Evolutionary conservation across 2,329 filamentous ascomycete genomes (phyloP).

Genomic region (Penicillium sp.): DNA sequence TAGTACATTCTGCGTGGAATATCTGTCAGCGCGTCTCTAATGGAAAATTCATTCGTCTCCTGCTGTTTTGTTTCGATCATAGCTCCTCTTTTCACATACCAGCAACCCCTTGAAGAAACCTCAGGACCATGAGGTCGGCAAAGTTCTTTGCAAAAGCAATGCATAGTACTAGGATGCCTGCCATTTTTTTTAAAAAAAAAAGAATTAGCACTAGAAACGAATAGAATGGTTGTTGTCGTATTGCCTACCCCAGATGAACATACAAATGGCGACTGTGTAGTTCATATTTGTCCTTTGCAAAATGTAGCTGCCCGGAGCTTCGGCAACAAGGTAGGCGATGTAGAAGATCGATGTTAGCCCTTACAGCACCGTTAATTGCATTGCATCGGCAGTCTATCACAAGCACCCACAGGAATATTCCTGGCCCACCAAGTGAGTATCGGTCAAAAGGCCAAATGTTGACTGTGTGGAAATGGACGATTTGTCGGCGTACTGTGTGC

Average conservation of each 20-base stretch:
- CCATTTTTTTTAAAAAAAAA: neutral
- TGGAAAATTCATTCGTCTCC: no score
- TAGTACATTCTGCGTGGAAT: constrained; percentile 39
- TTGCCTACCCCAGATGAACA: neutral
- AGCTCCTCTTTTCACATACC: neutral
- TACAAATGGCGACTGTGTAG: neutral
- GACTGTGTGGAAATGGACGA: constrained; percentile 45
- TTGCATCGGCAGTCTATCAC: neutral
- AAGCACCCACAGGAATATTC: constrained; percentile 30
- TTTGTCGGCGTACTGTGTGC: constrained; percentile 12
- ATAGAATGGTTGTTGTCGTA: neutral
- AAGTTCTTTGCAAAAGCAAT: constrained; percentile 49
- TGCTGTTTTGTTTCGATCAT: no score
- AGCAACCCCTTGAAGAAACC: constrained; percentile 51
- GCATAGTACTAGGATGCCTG: constrained; percentile 21
- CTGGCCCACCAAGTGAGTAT: constrained; percentile 31
- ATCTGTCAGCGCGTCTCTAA: neutral
- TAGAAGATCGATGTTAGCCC: constrained; percentile 33
- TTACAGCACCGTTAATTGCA: neutral
- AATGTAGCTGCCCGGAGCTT: constrained; percentile 23
- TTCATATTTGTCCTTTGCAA: neutral
- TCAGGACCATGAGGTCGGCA: constrained; percentile 46
- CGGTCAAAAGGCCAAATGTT: constrained; percentile 50
- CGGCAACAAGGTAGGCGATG: constrained; percentile 34
- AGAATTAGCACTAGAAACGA: neutral